Conservation (phyloP, 2,329 filamentous ascomycete species). For the Alternaria sp. region DNA sequence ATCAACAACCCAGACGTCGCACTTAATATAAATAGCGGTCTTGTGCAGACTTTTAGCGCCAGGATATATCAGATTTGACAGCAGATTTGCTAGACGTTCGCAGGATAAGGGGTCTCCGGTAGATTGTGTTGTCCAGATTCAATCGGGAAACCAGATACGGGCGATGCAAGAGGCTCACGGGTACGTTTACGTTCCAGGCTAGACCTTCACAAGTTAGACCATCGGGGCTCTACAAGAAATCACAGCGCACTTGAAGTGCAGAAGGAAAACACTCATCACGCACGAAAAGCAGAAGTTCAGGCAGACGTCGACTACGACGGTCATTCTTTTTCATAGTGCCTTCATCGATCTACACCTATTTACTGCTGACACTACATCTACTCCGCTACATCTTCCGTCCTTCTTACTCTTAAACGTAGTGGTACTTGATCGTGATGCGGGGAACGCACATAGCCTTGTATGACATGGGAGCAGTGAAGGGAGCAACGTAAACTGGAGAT, state of each 20-base stretch:
- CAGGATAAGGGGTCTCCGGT: constrained; percentile 4
- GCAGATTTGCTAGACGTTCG: constrained; percentile 8
- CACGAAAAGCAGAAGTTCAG: constrained; percentile 23
- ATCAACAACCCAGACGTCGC: constrained; percentile 12
- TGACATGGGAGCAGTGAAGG: constrained; percentile 22
- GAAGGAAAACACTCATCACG: constrained; percentile 24
- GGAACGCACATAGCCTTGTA: constrained; percentile 24
- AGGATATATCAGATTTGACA: constrained; percentile 9
- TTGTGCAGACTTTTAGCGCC: constrained; percentile 15
- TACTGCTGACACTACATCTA: constrained; percentile 26
- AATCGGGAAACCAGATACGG: constrained; percentile 7
- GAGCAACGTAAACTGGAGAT: constrained; percentile 27
- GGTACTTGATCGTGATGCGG: constrained; percentile 22
- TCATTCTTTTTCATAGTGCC: constrained; percentile 22
- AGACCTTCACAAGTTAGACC: constrained; percentile 6
- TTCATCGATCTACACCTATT: constrained; percentile 22
- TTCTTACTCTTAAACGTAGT: constrained; percentile 26
- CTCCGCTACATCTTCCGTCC: constrained; percentile 23
- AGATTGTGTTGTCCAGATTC: constrained; percentile 14
- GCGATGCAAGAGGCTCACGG: constrained; percentile 4
- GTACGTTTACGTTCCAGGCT: constrained; percentile 13
- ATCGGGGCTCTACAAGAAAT: constrained; percentile 16
- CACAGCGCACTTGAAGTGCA: constrained; percentile 21
- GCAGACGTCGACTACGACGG: constrained; percentile 18
- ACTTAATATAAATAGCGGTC: constrained; percentile 12